Percentiles rank a stretch among this genome's conserved stretches.
Evolutionary conservation across 306 rosid genomes (phyloP).

Genomic region (Citrullus amarus): DNA sequence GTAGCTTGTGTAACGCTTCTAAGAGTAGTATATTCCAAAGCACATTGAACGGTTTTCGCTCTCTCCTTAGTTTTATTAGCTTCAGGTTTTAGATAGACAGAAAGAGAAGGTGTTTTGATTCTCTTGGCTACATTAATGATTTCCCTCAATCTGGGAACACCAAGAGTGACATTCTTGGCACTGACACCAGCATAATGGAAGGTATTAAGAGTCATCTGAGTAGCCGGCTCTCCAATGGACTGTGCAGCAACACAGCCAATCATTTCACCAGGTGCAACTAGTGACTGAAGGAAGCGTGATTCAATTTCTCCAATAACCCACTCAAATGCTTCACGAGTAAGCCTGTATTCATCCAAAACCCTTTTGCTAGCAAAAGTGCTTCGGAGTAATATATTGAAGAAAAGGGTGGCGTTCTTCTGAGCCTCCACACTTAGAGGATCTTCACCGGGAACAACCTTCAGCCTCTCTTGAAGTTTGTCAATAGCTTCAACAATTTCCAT

Average conservation of each 20-base stretch:
- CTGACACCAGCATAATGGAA: constrained; percentile 99
- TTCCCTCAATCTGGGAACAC: constrained; percentile 98
- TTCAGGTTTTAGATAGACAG: constrained; percentile 78
- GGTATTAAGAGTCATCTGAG: constrained; percentile 99
- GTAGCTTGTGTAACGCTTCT: constrained; percentile 98
- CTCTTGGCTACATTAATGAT: constrained; percentile 95
- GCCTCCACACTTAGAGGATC: constrained; percentile 89
- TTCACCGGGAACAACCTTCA: constrained; percentile 94
- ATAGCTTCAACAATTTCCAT: constrained; percentile 99
- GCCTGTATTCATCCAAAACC: constrained; percentile 92
- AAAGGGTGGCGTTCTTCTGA: constrained; percentile 90
- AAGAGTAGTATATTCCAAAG: constrained; percentile 90
- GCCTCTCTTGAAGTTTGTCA: constrained; percentile 95
- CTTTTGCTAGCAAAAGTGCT: constrained; percentile 95
- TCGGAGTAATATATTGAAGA: constrained; percentile 84
- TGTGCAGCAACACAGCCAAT: constrained; percentile 99
- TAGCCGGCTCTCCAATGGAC: constrained; percentile 96
- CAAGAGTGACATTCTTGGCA: constrained; percentile 97
- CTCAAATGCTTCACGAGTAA: constrained; percentile 96
- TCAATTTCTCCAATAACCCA: constrained; percentile 98
- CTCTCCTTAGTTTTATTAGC: constrained; percentile 83
- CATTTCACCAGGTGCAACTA: constrained; percentile 98
- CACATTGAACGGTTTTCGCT: constrained; percentile 97
- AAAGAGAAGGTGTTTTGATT: constrained; percentile 89
- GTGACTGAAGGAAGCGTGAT: constrained; percentile 90